Percentiles rank a stretch among this genome's conserved stretches.
phyloP scores from a whole-genome alignment of 306 rosid species.

The Pterocarpus santalinus region DNA sequence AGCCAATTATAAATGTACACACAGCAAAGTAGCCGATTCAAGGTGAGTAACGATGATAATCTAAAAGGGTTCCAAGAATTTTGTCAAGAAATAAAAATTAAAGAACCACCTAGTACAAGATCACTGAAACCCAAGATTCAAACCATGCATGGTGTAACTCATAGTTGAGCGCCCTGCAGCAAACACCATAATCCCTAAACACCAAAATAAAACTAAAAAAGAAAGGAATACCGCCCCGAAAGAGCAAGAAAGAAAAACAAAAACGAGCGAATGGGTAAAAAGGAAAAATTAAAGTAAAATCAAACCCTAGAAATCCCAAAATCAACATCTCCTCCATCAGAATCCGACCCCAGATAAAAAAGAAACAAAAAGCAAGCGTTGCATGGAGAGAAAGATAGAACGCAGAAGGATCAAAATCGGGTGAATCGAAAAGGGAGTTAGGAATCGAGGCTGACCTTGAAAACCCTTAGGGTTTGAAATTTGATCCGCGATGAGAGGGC shows the following conservation, averaged over 20 bases:
- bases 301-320: conserved; percentile 14
- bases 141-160: not conserved
- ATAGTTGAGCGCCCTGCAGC: not conserved
- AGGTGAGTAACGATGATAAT: not conserved
- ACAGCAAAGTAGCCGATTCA: not conserved
- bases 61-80: not conserved
- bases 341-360: not conserved
- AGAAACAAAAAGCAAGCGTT: not conserved
- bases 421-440: not conserved
- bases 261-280: not conserved
- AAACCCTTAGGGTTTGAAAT: conserved; percentile 39
- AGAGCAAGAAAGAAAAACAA: not conserved
- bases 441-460: not conserved
- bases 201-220: not conserved
- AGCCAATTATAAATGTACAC: not conserved
- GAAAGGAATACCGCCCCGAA: not conserved
- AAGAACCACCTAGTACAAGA: not conserved
- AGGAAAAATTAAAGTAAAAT: not conserved
- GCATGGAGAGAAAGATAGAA: not conserved
- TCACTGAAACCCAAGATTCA: not conserved
- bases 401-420: not conserved
- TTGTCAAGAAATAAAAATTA: not conserved
- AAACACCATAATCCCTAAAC: not conserved
- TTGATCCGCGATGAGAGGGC: not conserved
- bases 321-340: not conserved